Conservation (phyloP, 148 eudicot genomes). For the Diospyros lotus region DNA sequence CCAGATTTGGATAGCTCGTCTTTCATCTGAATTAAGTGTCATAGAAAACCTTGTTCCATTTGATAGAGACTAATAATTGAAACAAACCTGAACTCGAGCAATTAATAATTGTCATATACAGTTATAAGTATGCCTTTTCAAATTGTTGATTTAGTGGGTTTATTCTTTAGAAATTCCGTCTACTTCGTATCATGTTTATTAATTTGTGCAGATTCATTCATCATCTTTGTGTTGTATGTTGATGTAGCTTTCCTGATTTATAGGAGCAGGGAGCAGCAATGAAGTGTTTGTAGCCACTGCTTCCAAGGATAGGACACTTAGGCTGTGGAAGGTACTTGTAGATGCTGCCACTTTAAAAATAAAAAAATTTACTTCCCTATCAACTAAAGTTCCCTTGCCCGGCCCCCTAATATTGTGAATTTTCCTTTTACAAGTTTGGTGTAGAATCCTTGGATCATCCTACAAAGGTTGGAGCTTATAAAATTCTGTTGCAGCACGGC, state of each 20-base stretch:
- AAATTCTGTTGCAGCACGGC: conserved; percentile 69
- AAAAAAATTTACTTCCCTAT: not conserved
- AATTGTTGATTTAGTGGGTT: not conserved
- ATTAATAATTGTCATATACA: not conserved
- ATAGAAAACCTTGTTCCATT: too few relatives aligned
- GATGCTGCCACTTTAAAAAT: conserved; percentile 5
- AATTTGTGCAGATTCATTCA: not conserved
- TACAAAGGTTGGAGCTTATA: conserved; percentile 49
- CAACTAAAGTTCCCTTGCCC: not conserved
- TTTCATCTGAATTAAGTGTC: too few relatives aligned
- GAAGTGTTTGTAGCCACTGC: conserved; percentile 58
- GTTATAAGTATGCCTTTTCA: not conserved
- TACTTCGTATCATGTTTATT: not conserved
- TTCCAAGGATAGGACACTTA: conserved; percentile 82
- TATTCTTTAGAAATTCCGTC: not conserved
- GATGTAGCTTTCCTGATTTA: conserved; percentile 11
- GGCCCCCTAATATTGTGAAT: conserved; percentile 8
- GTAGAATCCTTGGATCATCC: conserved; percentile 39
- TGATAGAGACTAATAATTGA: too few relatives aligned
- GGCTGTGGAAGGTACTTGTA: conserved; percentile 77
- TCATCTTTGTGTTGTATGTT: not conserved
- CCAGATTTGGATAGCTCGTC: too few relatives aligned
- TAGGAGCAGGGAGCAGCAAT: conserved; percentile 34
- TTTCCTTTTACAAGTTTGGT: conserved; percentile 37
- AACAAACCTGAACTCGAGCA: not conserved